Conservation (phyloP, 352 stramenopile species). For the Pythium volutum region DNA sequence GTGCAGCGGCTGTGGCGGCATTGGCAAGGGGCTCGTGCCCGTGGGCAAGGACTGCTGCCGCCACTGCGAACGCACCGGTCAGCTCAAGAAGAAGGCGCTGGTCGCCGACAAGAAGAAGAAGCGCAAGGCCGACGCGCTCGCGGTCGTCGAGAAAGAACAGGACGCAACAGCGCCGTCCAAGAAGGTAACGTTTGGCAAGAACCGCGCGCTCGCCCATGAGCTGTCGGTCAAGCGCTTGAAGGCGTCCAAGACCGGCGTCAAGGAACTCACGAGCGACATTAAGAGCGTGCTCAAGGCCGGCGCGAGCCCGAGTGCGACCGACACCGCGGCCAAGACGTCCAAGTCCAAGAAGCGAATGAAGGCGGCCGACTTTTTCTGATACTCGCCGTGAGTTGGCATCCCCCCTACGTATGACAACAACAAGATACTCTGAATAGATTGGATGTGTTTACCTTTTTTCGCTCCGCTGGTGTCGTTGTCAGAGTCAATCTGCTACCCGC, state of each 20-base stretch:
- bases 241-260: conserved; percentile 53
- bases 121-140: conserved; percentile 48
- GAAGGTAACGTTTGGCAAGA: conserved; percentile 87
- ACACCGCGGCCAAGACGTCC: conserved; percentile 13
- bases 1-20: conserved; percentile 60
- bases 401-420: too few relatives aligned
- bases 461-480: not conserved
- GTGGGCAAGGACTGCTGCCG: conserved; percentile 60
- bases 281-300: conserved; percentile 76
- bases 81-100: conserved; percentile 57
- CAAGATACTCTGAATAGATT: too few relatives aligned
- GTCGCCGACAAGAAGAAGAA: conserved; percentile 54
- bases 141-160: conserved; percentile 23
- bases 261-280: conserved; percentile 48
- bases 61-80: conserved; percentile 68
- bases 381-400: too few relatives aligned
- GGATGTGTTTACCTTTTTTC: conserved; percentile 2
- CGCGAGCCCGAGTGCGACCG: conserved; percentile 15
- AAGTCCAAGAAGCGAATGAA: conserved; percentile 51
- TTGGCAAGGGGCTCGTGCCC: conserved; percentile 69
- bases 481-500: too few relatives aligned
- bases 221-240: conserved; percentile 83
- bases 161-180: conserved; percentile 39
- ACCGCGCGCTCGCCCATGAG: conserved; percentile 71
- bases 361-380: conserved; percentile 73